phyloP scores from a whole-genome alignment of 306 rosid species.

The Quercus bicolor region DNA sequence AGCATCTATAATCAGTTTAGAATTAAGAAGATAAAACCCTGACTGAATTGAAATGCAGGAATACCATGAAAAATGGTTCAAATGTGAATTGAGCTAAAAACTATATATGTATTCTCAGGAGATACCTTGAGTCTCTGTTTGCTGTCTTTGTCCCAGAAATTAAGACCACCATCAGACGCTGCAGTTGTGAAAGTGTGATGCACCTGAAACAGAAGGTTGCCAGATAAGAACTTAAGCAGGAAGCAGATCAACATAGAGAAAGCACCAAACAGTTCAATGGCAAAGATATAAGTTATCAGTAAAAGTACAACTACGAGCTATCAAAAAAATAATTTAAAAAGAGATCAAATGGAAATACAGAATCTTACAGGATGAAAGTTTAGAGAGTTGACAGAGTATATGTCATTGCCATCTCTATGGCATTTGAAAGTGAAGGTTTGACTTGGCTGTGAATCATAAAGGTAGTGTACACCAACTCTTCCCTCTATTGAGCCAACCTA shows the following conservation, averaged over 20 bases:
- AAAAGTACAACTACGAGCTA: neutral
- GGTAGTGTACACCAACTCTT: constrained; percentile 94
- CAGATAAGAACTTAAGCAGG: constrained; percentile 16
- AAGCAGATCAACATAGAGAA: neutral
- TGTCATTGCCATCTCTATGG: constrained; percentile 72
- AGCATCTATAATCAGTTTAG: too few species aligned
- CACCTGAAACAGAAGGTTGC: constrained; percentile 44
- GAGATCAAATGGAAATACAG: neutral
- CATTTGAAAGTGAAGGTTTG: constrained; percentile 89
- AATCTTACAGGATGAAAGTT: constrained; percentile 80
- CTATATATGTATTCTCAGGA: neutral
- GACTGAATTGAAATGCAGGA: too few species aligned
- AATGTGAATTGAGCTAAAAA: neutral
- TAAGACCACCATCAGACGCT: constrained; percentile 91
- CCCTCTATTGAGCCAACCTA: constrained; percentile 96
- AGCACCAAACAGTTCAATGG: neutral
- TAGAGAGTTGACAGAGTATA: constrained; percentile 81
- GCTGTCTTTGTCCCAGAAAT: constrained; percentile 97
- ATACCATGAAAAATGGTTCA: too few species aligned
- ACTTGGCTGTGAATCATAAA: constrained; percentile 66
- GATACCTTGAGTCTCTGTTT: constrained; percentile 93
- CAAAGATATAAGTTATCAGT: neutral
- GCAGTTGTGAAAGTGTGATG: constrained; percentile 97
- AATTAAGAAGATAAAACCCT: too few species aligned
- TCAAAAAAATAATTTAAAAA: neutral